Evolutionary conservation across 2,329 filamentous ascomycete genomes (phyloP).

Genomic region (Oidium heveae): DNA sequence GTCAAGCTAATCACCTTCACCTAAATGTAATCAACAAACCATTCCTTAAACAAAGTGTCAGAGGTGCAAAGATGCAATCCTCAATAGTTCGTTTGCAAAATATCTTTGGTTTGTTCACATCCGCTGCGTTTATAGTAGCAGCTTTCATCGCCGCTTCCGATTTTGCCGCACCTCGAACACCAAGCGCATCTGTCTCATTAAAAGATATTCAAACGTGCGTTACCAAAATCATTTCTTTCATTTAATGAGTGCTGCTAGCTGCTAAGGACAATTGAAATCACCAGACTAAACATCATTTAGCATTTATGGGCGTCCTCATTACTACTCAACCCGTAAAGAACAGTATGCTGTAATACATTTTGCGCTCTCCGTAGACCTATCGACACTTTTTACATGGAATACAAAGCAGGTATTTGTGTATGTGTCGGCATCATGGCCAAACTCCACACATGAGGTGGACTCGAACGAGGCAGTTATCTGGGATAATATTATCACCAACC

Average conservation of each 20-base stretch:
- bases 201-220: conserved; percentile 68
- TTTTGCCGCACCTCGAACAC: conserved; percentile 41
- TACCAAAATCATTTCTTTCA: neutral
- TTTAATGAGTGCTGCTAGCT: conserved; percentile 3
- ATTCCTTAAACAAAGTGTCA: too few relatives aligned
- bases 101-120: conserved; percentile 95
- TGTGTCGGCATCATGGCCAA: conserved; percentile 54
- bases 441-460: conserved; percentile 11
- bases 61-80: conserved; percentile 44
- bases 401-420: conserved; percentile 97
- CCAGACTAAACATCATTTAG: conserved; percentile 18
- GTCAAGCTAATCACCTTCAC: too few relatives aligned
- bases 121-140: conserved; percentile 62
- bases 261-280: neutral
- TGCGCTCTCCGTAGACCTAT: conserved; percentile 75
- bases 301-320: conserved; percentile 77
- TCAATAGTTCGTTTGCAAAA: conserved; percentile 65
- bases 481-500: conserved; percentile 75
- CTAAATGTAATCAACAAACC: too few relatives aligned
- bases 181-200: conserved; percentile 35
- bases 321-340: conserved; percentile 78
- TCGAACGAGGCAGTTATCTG: conserved; percentile 66
- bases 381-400: conserved; percentile 93
- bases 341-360: conserved; percentile 92
- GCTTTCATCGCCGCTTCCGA: conserved; percentile 61